Base-by-base conservation (phyloP, 2,329 filamentous ascomycete species). In the Aspergillus floridensis region DNA sequence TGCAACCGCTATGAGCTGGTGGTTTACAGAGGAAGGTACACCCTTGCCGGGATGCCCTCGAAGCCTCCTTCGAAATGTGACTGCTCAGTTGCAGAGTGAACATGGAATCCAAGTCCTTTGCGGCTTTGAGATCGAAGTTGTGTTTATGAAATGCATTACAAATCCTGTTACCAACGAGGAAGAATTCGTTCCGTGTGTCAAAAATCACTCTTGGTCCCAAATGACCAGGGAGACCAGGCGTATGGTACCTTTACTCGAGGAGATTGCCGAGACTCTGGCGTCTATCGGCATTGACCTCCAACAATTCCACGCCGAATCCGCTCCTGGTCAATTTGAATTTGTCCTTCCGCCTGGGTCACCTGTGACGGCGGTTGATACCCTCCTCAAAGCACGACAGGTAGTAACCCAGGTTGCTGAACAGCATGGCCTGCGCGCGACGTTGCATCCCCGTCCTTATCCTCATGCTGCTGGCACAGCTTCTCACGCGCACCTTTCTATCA, bases 111-210 rank as follows among this genome's bases (percentile, higher is more conserved):
- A 80, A 3, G 85, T 92, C 51, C 79, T 88, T 0, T 74, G 92
- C 16, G 92, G 91, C 0, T 96, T 95, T 65, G 92, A 96, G 73
- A 86, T 96, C 46, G 91, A 96, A 73, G 84, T 95, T 10, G 81
- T 90, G 1, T 87, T 96, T 63, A 78, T 93, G 64, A 81, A 81
- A 46, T 81, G 81, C 21, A 68, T 74, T 35, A 66, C 69, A 7
- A 66, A 74, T 26, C 63, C 72, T 16, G 64, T 70, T 10, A 63
- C 69, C 2, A 72, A 55, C 6, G 50, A 61, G 35, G 59, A 59
- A 32, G 61, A 74, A 4, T 75, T 79, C 61, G 66, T 75, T 1
- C 79, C 88, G 0, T 71, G 82, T n/a, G 83, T 82, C 7, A 80
- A 82, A 49, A 86, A 86, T 1, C 90, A 93, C 67, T 86, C 87